Base-by-base conservation (phyloP, 164 flowering plant species). In the Vitis labrusca region DNA sequence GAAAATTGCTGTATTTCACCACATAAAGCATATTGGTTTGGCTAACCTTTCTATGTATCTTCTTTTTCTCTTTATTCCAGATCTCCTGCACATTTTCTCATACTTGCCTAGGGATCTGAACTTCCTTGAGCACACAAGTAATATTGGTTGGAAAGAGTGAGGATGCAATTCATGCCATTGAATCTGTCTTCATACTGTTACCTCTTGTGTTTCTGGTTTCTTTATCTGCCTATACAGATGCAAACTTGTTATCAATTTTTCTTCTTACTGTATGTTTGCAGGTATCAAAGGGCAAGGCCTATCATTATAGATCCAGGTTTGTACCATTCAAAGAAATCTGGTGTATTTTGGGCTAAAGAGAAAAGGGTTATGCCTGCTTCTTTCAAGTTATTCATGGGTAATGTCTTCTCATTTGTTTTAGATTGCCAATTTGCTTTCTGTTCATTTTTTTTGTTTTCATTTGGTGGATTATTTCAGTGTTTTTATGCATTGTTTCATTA, bases 101-200 rank as follows among this genome's bases (percentile, higher is more conserved):
- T 88, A 82, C 80, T 79, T 94, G 80, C 94, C 93, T 12, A 84
- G 89, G 76, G 92, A 91, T 78, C 78, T 92, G 73, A 94, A 94
- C 78, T 94, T 94, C 79, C 69, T 94, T 49, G 97, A 92, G 81
- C 99, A 94, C 77, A 82, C 91, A 7, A 91, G 97, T 72, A 73
- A 77, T 60, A 76, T 92, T 67, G 94, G 94, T 51, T 91, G 93
- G 97, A 95, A 91, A 86, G 96, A 92, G 99, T 94, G 77, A 89
- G 97, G 64, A 55, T 68, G 11, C 27, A 44, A n/a, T 63, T 65
- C 53, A 17, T 72, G 56, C 6, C 63, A 23, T 23, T 59, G 17
- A 49, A 65, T 15, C 53, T 58, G 57, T 48, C 48, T 52, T 58
- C n/a, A 12, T 63, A 50, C 63, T 72, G 37, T 51, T 49, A 61